Conservation (phyloP, 192 early-diverging fungal genomes). For the Coemansia sp. region DNA sequence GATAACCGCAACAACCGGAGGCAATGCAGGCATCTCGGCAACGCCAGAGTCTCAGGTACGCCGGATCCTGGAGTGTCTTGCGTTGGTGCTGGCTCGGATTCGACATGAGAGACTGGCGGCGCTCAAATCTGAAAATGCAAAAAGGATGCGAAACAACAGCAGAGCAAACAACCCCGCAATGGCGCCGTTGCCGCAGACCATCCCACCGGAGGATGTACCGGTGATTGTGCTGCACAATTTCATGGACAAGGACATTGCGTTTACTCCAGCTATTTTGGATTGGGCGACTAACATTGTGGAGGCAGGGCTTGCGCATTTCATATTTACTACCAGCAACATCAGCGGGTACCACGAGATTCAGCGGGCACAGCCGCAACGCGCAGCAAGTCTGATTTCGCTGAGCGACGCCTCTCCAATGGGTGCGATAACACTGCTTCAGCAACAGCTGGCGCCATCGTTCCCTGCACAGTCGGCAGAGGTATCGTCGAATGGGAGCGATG, state of each 20-base stretch:
- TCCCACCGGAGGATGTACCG: conserved; percentile 67
- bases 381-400: conserved; percentile 43
- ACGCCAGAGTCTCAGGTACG: conserved; percentile 80
- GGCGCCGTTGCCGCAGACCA: conserved; percentile 2
- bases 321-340: conserved; percentile 81
- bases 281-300: conserved; percentile 83
- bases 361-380: conserved; percentile 43
- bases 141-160: conserved; percentile 25
- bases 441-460: conserved; percentile 39
- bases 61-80: conserved; percentile 81
- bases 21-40: conserved; percentile 80
- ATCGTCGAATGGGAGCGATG: background rate
- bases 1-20: conserved; percentile 84
- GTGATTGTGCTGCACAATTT: conserved; percentile 89
- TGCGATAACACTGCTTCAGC: conserved; percentile 41
- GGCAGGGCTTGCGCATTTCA: conserved; percentile 84
- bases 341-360: conserved; percentile 65
- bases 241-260: conserved; percentile 70
- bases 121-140: conserved; percentile 38
- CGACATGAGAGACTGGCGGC: conserved; percentile 25
- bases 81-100: conserved; percentile 69
- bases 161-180: background rate
- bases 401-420: conserved; percentile 43
- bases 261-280: conserved; percentile 66
- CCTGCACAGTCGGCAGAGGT: conserved; percentile 13